Evolutionary conservation across 148 eudicot genomes (phyloP).

Genomic region (Polygonum aviculare): DNA sequence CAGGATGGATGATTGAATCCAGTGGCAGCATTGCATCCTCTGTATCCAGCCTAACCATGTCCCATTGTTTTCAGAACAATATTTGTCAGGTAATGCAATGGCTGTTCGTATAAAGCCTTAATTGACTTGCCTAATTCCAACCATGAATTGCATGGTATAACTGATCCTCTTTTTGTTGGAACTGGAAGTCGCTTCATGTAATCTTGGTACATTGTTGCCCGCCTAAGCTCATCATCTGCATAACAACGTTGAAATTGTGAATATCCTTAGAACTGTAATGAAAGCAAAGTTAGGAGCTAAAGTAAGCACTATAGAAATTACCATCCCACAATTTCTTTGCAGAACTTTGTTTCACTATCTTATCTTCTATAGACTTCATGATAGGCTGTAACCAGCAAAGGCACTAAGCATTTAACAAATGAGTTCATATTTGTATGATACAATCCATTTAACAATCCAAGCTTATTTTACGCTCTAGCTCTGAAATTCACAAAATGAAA

Average conservation of each 20-base stretch:
- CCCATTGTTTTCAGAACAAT: slow-evolving; percentile 53
- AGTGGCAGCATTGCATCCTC: slow-evolving; percentile 36
- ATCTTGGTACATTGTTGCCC: slow-evolving; percentile 65
- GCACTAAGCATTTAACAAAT: too few relatives aligned
- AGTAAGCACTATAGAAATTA: not conserved
- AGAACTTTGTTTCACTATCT: not conserved
- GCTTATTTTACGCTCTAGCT: too few relatives aligned
- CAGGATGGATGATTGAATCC: slow-evolving; percentile 59
- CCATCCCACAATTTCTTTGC: slow-evolving; percentile 3
- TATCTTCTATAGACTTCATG: slow-evolving; percentile 11
- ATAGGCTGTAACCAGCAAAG: not conserved
- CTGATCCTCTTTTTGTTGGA: slow-evolving; percentile 49
- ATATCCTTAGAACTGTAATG: not conserved
- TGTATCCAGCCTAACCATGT: slow-evolving; percentile 40
- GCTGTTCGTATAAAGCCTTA: slow-evolving; percentile 60
- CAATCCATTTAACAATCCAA: too few relatives aligned
- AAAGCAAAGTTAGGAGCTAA: not conserved
- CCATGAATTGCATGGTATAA: slow-evolving; percentile 68
- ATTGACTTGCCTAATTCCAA: slow-evolving; percentile 50
- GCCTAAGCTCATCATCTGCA: slow-evolving; percentile 36
- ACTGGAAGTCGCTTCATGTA: slow-evolving; percentile 62
- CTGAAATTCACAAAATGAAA: too few relatives aligned
- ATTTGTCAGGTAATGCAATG: slow-evolving; percentile 16
- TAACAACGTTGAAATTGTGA: not conserved
- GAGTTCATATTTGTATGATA: too few relatives aligned